Conservation (phyloP, 2,329 filamentous ascomycete species). For the Paramyrothecium roridum region DNA sequence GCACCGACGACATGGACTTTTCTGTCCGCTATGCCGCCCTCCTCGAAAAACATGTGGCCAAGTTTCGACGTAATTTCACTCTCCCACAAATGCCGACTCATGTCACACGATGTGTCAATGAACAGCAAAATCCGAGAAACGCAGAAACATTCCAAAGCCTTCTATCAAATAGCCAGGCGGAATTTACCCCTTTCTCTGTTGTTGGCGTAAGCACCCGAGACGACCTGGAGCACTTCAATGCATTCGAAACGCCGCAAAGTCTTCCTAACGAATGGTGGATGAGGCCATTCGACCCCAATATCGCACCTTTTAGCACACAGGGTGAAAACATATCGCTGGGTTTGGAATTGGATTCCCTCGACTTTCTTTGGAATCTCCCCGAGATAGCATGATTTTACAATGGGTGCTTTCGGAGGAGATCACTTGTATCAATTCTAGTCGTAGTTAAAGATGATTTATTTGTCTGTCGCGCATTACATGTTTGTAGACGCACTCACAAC, state of each 20-base stretch:
- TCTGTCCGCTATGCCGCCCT: constrained; percentile 15
- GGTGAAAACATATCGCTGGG: constrained; percentile 7
- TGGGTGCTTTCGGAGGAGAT: no score
- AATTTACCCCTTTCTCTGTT: constrained; percentile 4
- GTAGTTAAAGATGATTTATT: no score
- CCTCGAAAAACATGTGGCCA: constrained; percentile 14
- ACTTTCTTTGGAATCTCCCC: constrained; percentile 11
- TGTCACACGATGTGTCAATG: no score
- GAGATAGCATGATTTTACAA: constrained; percentile 1
- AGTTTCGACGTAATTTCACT: constrained; percentile 10
- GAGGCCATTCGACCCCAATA: constrained; percentile 8
- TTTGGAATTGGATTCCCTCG: constrained; percentile 8
- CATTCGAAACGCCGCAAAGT: no score
- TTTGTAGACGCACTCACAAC: no score
- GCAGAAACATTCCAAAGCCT: no score
- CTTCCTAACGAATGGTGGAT: no score
- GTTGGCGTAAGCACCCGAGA: constrained; percentile 2
- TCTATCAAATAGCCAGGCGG: background rate
- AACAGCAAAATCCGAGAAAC: no score
- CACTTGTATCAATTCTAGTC: no score
- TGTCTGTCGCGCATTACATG: no score
- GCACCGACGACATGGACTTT: constrained; percentile 19
- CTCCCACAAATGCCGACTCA: background rate
- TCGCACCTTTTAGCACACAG: constrained; percentile 9
- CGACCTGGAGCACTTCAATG: constrained; percentile 5